Base-by-base conservation (phyloP, 305 asterid genomes). In the Fraxinus floribunda region DNA sequence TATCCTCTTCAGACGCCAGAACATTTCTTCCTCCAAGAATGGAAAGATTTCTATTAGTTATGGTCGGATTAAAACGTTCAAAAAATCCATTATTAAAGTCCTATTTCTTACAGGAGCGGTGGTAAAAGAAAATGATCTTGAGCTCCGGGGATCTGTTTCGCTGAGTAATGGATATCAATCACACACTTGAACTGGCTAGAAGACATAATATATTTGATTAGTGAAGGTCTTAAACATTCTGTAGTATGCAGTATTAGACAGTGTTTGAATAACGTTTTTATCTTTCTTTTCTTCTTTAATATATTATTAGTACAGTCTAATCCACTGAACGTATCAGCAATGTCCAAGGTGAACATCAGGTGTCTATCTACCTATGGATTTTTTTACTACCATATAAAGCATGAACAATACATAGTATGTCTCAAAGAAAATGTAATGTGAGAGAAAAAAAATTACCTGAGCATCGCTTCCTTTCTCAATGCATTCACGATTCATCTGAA, bases 401-500 rank as follows among this genome's bases (percentile, higher is more conserved):
- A 29, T 10, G n/a, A 66, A 24, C n/a, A 22, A 60, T 18, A 55
- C 66, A 20, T 66, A 7, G 34, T 24, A 11, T 4, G 7, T 66
- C 36, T 66, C 35, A 66, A 9, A 6, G 76, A 71, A 30, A 15
- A 30, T 71, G 41, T 5, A 71, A 77, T 3, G 18, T 34, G 49
- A 52, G 26, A 55, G 8, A 18, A 13, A 16, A 15, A 8, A 44
- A 26, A 6, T 77, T 88, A 90, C 93, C 91, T 88, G 93, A 75
- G 91, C 90, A 86, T 90, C 91, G 73, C 87, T 85, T 84, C 86
- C 88, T 89, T 90, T 94, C 85, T 92, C 97, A 46, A 94, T 87
- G 85, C 91, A 86, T 86, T 94, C 97, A 70, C 91, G 83, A 78
- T 91, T 93, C 84, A 89, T 91, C 90, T 88, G 92, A 83, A 93